A percentile compares a stretch with the other conserved stretches of the same genome.
phyloP scores from a whole-genome alignment of 73 alveolate genomes.

The Tetrahymena elliotti region DNA sequence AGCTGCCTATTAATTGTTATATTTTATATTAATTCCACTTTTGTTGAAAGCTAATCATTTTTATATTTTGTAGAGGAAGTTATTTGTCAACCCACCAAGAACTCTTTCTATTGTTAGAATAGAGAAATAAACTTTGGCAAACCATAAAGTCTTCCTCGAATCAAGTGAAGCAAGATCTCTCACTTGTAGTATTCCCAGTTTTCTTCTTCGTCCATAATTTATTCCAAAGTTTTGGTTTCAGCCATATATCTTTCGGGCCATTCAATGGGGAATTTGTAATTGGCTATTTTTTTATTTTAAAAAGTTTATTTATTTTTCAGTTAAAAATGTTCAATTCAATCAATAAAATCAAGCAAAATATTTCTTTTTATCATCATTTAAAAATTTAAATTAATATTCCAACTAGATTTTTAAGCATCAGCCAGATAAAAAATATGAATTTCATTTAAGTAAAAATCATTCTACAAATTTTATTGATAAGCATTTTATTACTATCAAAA shows the following conservation, averaged over 20 bases:
- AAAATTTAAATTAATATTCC: too few species aligned
- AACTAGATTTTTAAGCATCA: too few species aligned
- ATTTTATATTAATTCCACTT: neutral
- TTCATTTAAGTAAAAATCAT: too few species aligned
- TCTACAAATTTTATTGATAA: too few species aligned
- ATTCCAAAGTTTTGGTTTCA: constrained; percentile 23
- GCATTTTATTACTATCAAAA: too few species aligned
- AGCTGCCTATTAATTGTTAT: neutral
- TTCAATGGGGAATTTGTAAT: constrained; percentile 20
- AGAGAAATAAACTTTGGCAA: neutral
- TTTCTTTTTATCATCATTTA: too few species aligned
- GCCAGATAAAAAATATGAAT: too few species aligned
- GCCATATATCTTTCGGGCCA: constrained; percentile 38
- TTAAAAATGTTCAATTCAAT: neutral
- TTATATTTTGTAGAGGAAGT: neutral
- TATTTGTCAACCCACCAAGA: neutral
- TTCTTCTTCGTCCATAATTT: constrained; percentile 30
- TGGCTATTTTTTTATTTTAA: neutral
- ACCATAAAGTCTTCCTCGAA: neutral
- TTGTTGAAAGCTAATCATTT: neutral
- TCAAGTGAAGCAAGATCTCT: neutral
- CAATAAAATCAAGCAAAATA: too few species aligned
- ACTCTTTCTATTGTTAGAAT: neutral
- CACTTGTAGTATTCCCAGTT: constrained; percentile 18
- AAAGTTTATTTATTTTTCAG: neutral